phyloP scores from a whole-genome alignment of 768 basidiomycete species.

The Psilocybe cyanescens region DNA sequence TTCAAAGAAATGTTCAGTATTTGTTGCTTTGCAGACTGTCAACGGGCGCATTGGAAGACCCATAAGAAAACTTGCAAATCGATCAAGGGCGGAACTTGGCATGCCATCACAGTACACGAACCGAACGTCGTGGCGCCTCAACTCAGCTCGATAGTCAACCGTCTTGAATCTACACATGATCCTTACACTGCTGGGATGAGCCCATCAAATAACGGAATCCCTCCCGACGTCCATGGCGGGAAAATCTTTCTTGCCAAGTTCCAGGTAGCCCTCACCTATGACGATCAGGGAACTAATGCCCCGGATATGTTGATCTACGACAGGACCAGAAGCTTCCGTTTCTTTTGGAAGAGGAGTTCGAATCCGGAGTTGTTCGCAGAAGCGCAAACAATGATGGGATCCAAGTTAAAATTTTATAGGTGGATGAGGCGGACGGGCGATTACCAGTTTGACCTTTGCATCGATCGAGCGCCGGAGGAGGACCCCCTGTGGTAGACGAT shows the following conservation, averaged over 20 bases:
- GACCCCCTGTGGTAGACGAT: conserved; percentile 22
- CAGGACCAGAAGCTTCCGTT: conserved; percentile 39
- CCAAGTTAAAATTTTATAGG: conserved; percentile 21
- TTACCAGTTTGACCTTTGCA: conserved; percentile 22
- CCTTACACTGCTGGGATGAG: not conserved
- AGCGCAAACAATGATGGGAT: conserved; percentile 15
- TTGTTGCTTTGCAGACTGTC: conserved; percentile 37
- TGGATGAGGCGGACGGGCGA: conserved; percentile 22
- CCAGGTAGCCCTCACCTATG: conserved; percentile 29
- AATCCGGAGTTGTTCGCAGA: conserved; percentile 14
- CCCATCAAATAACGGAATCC: conserved; percentile 14
- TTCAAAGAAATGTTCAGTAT: not conserved
- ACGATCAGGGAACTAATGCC: conserved; percentile 12
- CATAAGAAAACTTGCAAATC: conserved; percentile 43
- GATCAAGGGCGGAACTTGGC: conserved; percentile 43
- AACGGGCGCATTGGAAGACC: conserved; percentile 40
- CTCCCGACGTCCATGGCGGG: conserved; percentile 36
- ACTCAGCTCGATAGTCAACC: conserved; percentile 22
- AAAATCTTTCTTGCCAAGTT: conserved; percentile 46
- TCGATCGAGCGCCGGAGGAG: conserved; percentile 18
- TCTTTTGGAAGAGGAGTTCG: conserved; percentile 25
- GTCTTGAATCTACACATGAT: conserved; percentile 24
- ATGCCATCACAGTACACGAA: conserved; percentile 26
- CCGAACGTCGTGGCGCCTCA: not conserved
- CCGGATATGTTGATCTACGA: conserved; percentile 41